These are phyloP conservation scores for Oehlia diaphana DNA, from an alignment of 192 early-diverging fungal species.

Conservation along the genomic window DNA sequence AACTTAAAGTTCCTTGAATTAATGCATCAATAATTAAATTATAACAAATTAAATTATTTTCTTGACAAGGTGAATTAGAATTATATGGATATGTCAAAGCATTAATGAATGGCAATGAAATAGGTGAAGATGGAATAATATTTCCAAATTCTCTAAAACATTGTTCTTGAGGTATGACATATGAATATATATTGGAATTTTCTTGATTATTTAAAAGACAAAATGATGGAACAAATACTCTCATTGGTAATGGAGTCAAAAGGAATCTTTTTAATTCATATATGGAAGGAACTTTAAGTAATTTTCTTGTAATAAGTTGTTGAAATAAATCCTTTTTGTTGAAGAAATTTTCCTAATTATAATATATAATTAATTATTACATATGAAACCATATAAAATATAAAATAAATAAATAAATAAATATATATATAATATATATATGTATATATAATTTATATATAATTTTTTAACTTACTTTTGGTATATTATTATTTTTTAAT, in stretches of 20 bases:
- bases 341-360: no score
- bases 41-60: not conserved
- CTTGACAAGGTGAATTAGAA: not conserved
- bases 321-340: no score
- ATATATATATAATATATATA: no score
- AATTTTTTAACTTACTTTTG: no score
- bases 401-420: no score
- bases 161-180: conserved; percentile 2
- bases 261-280: no score
- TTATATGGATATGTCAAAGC: not conserved
- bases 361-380: no score
- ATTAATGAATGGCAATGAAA: conserved; percentile 2
- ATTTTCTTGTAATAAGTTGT: no score
- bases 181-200: not conserved
- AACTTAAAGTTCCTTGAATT: conserved; percentile 9
- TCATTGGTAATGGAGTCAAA: not conserved
- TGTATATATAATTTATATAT: no score
- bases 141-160: not conserved
- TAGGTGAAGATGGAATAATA: not conserved
- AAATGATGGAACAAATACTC: not conserved
- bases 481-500: no score
- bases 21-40: not conserved
- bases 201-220: not conserved
- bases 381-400: no score
- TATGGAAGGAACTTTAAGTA: no score